Evolutionary conservation across 225 moss, liverwort and hornwort species (phyloP), one percentile per base, ranked within the genome.

Genomic region (Asterella californica): DNA sequence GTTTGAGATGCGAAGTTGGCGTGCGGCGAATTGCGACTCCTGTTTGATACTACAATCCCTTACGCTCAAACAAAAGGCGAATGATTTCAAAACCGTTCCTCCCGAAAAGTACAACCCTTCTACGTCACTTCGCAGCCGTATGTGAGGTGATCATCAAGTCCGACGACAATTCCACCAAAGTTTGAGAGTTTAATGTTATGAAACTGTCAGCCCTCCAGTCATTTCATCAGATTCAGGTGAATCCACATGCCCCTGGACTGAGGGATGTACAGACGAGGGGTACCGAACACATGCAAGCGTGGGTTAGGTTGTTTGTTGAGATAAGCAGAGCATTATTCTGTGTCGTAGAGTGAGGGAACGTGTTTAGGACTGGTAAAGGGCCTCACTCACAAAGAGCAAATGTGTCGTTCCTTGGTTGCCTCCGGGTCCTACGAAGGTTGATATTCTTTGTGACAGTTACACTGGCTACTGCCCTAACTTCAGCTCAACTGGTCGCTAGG

Each of bases 171-270:
- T 24, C 22, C 19, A 0, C 17, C 22, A 19, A 22, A 2, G 2
- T 54, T 57, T 5, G 19, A 5, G 7, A 57, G 19, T 57, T 57
- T 21, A 15, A 65, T 5, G 22, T 32, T 9, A 33, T 65, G 32
- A 12, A 65, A 32, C 32, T 65, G 30, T 33, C 22, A 29, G 65
- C 14, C 33, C 14, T 29, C 30, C 11, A 9, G 32, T 29, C 11
- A 65, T 21, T 65, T 65, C 65, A 65, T 65, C 65, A 33, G 65
- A 33, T 65, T 65, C 65, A 33, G 21, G 65, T 33, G 63, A 63
- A 63, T 63, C 4, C 4, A 54, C 18, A 9, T 15, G 33, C 30
- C 12, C 27, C 63, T 10, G 29, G 12, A 63, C 29, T 1, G 63
- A 63, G 63, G 9, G 27, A 6, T 33, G 32, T 17, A 32, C 65